Base-by-base conservation (phyloP, 345 rosid genomes). In the Gossypioides kirkii region DNA sequence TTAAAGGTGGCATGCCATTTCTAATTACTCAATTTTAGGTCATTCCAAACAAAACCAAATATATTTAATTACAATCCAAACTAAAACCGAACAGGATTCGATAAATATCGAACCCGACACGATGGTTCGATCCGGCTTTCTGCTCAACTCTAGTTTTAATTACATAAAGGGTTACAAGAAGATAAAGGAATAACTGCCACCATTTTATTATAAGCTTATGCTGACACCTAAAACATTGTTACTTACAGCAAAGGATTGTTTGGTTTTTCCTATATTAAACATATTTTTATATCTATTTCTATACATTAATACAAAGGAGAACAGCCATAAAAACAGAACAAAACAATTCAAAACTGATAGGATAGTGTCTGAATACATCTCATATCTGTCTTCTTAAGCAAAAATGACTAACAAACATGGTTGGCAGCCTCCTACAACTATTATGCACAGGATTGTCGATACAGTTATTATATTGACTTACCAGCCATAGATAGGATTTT, bases 401-500 rank as follows among this genome's bases (percentile, higher is more conserved):
- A 20, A 26, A n/a, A 65, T 43, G 46, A 56, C 82, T 64, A 68
- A 41, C 58, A 70, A 20, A 8, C 74, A 61, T n/a, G 61, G 32
- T n/a, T 25, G 46, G 55, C 6, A 59, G 72, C 62, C 56, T 54
- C 79, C 72, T 4, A 17, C 67, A 25, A 68, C 70, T 26, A 49
- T 20, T 69, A 74, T 78, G 73, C 54, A 77, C n/a, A 65, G 32
- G 61, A 55, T 22, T 25, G 18, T 25, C 5, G 28, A 10, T 18
- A 65, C 55, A n/a, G 11, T 8, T n/a, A 36, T 22, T 28, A n/a
- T 13, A 23, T 64, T 47, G 28, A 28, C 73, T 82, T 79, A 91
- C 93, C 91, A 91, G 45, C 91, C 90, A 79, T 88, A 89, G 38
- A 91, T 82, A 12, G 97, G 97, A 77, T 91, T 91, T 78, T 88